Evolutionary conservation across 2,329 filamentous ascomycete species (phyloP), one percentile per base, ranked within the genome.

Genomic region (Botrytis deweyae): DNA sequence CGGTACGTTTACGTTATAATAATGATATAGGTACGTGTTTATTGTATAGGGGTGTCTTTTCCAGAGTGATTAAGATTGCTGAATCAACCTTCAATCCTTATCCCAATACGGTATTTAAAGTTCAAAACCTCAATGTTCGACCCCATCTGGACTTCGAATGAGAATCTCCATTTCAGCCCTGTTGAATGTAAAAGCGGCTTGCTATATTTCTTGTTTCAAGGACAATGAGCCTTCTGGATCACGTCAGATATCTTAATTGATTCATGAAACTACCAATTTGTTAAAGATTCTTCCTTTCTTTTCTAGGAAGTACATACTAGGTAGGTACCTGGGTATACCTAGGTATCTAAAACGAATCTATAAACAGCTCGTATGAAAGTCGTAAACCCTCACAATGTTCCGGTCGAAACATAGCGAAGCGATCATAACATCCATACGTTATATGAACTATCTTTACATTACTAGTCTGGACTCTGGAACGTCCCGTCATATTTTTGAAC

Each of bases 151-250:
- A 38, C 44, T 36, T 66, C 4, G 33, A 52, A 52, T 52, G 22
- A 29, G 36, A 52, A 52, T 38, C 25, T 7, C 63, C 29, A 66
- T 49, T 18, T 66, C 63, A 49, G 42, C 44, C 46, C 65, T 68
- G 65, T 40, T n/a, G 20, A 42, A 29, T 42, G 6, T 68, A 22
- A 68, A 55, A 68, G 65, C 49, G 36, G 36, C 65, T 68, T 42
- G 29, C 63, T 55, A 55, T 55, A 8, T 67, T 52, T 67, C 65
- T 49, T 67, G 65, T 55, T 67, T 68, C 25, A 55, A 68, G 36
- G 25, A 25, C 10, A 29, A 40, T 29, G 65, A 40, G 64, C 25
- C 33, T 44, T 10, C 33, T 44, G 5, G 36, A 68, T 68, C 65
- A 67, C 46, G 64, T 67, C 64, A 66, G 44, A 52, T 25, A 18